Percentiles rank a stretch among this genome's conserved stretches.
Evolutionary conservation across 371 early-diverging fungal species (phyloP).

Genomic region (Haplosporangium sp.): DNA sequence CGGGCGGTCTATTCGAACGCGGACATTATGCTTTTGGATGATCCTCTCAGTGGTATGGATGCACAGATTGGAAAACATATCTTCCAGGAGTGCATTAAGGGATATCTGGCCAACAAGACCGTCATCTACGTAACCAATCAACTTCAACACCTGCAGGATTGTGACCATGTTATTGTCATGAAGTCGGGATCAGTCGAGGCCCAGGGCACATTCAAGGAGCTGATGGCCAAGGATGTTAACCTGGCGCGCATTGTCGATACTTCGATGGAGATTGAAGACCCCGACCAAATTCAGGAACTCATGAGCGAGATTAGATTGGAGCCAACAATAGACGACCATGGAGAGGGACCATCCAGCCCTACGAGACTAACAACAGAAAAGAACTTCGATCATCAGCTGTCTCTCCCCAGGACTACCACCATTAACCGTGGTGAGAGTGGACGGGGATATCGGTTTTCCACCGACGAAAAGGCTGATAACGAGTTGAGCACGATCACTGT

Average conservation of each 20-base stretch:
- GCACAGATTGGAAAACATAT: conserved; percentile 66
- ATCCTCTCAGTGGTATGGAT: conserved; percentile 69
- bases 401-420: conserved; percentile 15
- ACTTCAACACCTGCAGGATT: conserved; percentile 66
- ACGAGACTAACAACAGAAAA: conserved; percentile 20
- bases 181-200: conserved; percentile 74
- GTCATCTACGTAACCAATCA: conserved; percentile 77
- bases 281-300: conserved; percentile 58
- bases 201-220: conserved; percentile 74
- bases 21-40: conserved; percentile 75
- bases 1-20: conserved; percentile 74
- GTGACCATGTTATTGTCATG: conserved; percentile 72
- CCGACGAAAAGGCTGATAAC: conserved; percentile 4
- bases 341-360: conserved; percentile 2
- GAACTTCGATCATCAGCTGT: conserved; percentile 2
- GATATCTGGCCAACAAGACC: conserved; percentile 64
- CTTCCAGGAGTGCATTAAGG: conserved; percentile 72
- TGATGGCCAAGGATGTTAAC: conserved; percentile 65
- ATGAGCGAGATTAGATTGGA: conserved; percentile 54
- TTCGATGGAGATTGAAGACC: conserved; percentile 63
- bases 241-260: conserved; percentile 59
- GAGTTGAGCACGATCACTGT: conserved; percentile 28
- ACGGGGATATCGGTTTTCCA: neutral
- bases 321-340: conserved; percentile 18
- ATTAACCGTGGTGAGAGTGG: conserved; percentile 12